Base-by-base conservation (phyloP, 805 yeast genomes). In the Lachancea meyersii region DNA sequence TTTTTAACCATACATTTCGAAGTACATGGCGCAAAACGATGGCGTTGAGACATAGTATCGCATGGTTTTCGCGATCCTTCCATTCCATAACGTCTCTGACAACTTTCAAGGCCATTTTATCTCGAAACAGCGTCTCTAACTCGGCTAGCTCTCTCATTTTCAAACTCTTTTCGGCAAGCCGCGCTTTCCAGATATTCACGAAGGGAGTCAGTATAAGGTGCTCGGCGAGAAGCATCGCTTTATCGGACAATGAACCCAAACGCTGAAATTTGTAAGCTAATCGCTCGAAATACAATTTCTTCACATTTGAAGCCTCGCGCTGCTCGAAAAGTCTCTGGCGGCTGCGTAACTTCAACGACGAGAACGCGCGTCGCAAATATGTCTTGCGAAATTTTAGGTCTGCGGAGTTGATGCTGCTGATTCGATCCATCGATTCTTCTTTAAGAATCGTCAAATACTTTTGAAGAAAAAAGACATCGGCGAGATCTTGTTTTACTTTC, bases 381-480 rank as follows among this genome's bases (percentile, higher is more conserved):
- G 14, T 38, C 14, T 20, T 20, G 14, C 16, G 13, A 21, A 13
- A 23, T 3, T 14, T n/a, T 13, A 7, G 35, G 8, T 30, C 10
- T 4, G 41, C 41, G 6, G 20, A 11, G 3, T 28, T 16, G 35
- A 22, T 11, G 9, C 11, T 6, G 18, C 20, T 22, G 9, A 20
- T n/a, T 14, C 14, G 16, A 3, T 9, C 4, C n/a, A 14, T 5
- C 18, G 14, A 7, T 2, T 17, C 30, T 20, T 32, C 17, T 14
- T 23, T 21, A 10, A 58, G 30, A 18, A 35, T 46, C 26, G 34
- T 41, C 21, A 55, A 48, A 22, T 42, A 24, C 21, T 49, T 46
- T 26, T 55, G 50, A 13, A 52, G 35, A n/a, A 58, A 51, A 28
- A 49, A 54, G 21, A 47, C 53, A 40, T 57, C 54, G 4, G 63